phyloP scores from a whole-genome alignment of 805 yeast genomes.

The Kazachstania psychrophila region DNA sequence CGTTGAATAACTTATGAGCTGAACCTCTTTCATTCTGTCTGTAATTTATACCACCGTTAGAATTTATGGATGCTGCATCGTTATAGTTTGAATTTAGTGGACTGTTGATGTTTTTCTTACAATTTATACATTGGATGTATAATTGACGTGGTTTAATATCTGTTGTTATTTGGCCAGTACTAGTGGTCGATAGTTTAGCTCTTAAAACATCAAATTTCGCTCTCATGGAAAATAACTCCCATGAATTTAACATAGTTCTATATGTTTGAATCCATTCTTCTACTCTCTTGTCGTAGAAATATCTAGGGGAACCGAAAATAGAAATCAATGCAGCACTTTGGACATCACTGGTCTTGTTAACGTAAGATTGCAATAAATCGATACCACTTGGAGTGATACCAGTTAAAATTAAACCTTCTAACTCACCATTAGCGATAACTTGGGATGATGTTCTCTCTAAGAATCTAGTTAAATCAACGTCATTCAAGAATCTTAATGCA shows the following conservation, averaged over 20 bases:
- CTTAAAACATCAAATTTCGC: conserved; percentile 82
- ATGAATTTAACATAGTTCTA: conserved; percentile 59
- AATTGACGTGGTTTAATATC: conserved; percentile 62
- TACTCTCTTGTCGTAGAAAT: conserved; percentile 62
- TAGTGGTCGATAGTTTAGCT: conserved; percentile 49
- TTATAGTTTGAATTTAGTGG: conserved; percentile 4
- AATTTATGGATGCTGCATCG: conserved; percentile 2
- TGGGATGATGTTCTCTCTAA: conserved; percentile 59
- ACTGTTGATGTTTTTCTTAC: conserved; percentile 61
- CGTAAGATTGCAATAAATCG: conserved; percentile 74
- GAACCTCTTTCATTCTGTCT: neutral
- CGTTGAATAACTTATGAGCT: neutral
- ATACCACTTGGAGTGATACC: conserved; percentile 86
- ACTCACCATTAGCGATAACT: conserved; percentile 69
- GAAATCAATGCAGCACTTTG: conserved; percentile 84
- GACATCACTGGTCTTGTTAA: conserved; percentile 80
- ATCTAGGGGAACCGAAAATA: conserved; percentile 75
- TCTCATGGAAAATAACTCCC: conserved; percentile 68
- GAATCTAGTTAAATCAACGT: conserved; percentile 65
- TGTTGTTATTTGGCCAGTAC: conserved; percentile 39
- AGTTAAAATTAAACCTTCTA: conserved; percentile 83
- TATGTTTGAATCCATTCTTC: conserved; percentile 73
- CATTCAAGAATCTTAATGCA: conserved; percentile 77
- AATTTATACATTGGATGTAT: conserved; percentile 68
- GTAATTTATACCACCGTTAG: neutral